phyloP scores from a whole-genome alignment of 306 rosid genomes.

The Dalbergia oliveri region DNA sequence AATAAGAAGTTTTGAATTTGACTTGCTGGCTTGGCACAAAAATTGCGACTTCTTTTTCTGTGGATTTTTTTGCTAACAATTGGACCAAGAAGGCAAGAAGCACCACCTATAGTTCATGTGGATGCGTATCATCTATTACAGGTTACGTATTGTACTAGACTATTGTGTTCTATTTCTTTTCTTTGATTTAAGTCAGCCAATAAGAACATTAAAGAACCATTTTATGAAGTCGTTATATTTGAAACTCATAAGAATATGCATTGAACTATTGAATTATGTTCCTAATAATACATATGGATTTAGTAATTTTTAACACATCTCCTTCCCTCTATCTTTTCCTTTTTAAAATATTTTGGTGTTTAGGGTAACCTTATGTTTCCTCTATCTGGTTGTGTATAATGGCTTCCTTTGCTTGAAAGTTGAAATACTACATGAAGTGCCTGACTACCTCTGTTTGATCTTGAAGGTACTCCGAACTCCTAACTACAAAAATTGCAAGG shows the following conservation, averaged over 20 bases:
- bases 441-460: constrained; percentile 48
- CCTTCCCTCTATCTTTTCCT: not conserved
- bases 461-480: constrained; percentile 72
- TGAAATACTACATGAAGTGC: constrained; percentile 20
- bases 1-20: not conserved
- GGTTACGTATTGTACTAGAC: constrained; percentile 6
- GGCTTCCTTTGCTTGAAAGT: constrained; percentile 15
- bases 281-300: constrained; percentile 24
- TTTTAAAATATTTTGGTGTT: no score
- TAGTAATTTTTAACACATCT: not conserved
- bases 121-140: no score
- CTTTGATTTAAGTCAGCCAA: not conserved
- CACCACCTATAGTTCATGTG: no score
- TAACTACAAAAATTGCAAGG: constrained; percentile 74
- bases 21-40: not conserved
- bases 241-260: constrained; percentile 13
- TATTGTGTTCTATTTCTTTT: not conserved
- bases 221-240: constrained; percentile 21
- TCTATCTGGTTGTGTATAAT: not conserved
- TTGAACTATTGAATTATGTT: constrained; percentile 1
- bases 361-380: no score
- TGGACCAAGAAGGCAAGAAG: no score
- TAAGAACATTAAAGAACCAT: not conserved
- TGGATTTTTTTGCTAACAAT: no score
- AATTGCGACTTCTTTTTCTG: not conserved